These are phyloP conservation scores for Oryza australiensis DNA, from an alignment of 176 grass and related monocot species.

Conservation along the genomic window DNA sequence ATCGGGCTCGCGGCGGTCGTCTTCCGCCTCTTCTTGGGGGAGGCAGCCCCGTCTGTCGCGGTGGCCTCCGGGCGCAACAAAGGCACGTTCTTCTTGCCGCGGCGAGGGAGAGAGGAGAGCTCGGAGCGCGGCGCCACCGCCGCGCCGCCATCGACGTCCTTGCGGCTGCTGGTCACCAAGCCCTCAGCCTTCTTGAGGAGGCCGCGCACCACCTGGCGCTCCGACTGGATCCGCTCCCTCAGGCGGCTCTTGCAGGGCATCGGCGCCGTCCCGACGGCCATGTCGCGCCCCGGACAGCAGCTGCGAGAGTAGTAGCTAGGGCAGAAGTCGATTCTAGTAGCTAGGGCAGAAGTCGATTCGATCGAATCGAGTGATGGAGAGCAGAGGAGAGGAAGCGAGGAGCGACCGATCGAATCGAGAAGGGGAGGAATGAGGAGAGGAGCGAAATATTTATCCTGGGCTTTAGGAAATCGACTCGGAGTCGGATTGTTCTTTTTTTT, in stretches of 20 bases:
- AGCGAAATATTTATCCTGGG: no score
- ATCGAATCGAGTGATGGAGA: no score
- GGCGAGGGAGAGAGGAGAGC: not conserved
- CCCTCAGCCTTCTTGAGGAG: not conserved
- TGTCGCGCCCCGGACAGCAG: not conserved
- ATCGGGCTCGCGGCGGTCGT: not conserved
- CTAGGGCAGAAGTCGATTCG: no score
- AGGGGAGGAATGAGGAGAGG: no score
- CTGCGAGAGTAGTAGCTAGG: no score
- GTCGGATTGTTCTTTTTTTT: no score
- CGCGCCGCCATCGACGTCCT: not conserved
- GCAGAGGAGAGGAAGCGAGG: no score
- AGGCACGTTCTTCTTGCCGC: no score
- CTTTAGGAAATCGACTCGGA: no score
- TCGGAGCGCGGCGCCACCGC: not conserved
- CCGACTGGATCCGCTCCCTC: not conserved
- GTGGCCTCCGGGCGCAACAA: not conserved
- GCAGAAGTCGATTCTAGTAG: no score
- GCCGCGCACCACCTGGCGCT: not conserved
- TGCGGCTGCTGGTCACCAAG: not conserved
- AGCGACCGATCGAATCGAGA: no score
- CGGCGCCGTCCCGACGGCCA: not conserved
- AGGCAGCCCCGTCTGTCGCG: not conserved
- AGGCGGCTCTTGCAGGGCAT: not conserved
- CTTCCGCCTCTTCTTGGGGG: not conserved